phyloP scores from a whole-genome alignment of 2,329 filamentous ascomycete species.

The Beauveria sp. region DNA sequence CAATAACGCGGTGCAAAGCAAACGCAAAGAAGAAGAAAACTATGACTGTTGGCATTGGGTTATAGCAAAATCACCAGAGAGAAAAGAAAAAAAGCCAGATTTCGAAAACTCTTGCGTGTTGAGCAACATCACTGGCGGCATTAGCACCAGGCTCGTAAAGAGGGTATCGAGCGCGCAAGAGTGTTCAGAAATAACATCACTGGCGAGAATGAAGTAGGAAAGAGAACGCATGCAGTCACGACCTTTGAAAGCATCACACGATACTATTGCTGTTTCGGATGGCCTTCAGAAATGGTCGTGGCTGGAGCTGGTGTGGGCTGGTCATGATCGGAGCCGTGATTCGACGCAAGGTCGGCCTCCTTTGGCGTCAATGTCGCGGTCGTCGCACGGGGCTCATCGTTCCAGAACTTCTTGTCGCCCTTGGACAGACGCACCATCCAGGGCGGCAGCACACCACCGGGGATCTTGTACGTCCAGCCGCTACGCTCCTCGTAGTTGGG shows the following conservation, averaged over 20 bases:
- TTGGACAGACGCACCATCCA: conserved; percentile 58
- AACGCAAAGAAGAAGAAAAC: background rate
- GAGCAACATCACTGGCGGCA: conserved; percentile 11
- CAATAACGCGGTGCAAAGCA: background rate
- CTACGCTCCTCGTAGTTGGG: conserved; percentile 71
- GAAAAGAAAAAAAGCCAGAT: conserved; percentile 6
- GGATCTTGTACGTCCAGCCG: conserved; percentile 69
- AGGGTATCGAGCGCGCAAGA: conserved; percentile 10
- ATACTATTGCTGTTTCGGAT: background rate
- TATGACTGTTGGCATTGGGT: background rate
- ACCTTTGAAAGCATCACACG: background rate
- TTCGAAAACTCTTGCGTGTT: conserved; percentile 8
- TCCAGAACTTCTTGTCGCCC: conserved; percentile 73
- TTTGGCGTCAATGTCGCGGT: background rate
- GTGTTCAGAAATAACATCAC: conserved; percentile 12
- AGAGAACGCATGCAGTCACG: background rate
- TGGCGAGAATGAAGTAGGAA: background rate
- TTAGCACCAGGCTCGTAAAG: conserved; percentile 2
- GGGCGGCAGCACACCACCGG: conserved; percentile 65
- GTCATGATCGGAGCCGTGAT: conserved; percentile 7
- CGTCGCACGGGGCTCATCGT: conserved; percentile 19
- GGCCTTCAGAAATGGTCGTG: background rate
- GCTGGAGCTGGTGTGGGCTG: background rate
- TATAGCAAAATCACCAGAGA: background rate
- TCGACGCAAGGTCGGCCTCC: conserved; percentile 6